These are phyloP conservation scores for Zasmidium cellare DNA, from an alignment of 2,329 filamentous ascomycete genomes.

Conservation along the genomic window DNA sequence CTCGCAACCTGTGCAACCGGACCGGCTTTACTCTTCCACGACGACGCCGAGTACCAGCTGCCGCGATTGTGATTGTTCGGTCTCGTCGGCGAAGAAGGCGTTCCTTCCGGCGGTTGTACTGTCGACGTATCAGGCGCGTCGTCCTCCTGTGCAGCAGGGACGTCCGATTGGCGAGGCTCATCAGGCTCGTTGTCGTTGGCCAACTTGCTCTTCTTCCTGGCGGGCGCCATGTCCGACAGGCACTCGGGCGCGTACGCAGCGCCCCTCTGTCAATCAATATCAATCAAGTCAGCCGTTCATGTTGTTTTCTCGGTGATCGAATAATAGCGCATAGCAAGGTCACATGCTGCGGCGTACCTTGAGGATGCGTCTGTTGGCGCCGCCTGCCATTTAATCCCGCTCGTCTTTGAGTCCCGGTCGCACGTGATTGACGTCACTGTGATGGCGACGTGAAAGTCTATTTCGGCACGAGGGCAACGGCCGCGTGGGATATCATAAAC, in stretches of 20 bases:
- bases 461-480: background rate
- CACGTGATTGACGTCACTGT: background rate
- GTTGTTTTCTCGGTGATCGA: background rate
- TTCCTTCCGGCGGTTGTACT: background rate
- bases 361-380: constrained; percentile 4
- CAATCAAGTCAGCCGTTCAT: background rate
- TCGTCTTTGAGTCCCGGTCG: background rate
- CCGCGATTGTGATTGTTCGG: constrained; percentile 8
- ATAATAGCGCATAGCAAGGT: background rate
- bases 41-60: constrained; percentile 49
- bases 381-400: constrained; percentile 8
- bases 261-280: background rate
- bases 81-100: background rate
- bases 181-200: constrained; percentile 19
- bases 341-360: background rate
- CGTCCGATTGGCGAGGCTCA: constrained; percentile 6
- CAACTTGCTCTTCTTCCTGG: constrained; percentile 28
- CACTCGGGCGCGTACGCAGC: background rate
- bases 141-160: background rate
- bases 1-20: constrained; percentile 48
- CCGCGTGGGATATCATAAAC: no score
- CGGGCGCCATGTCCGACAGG: constrained; percentile 19
- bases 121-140: background rate
- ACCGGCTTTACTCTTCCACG: constrained; percentile 42
- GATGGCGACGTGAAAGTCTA: background rate